Base-by-base conservation (phyloP, 2,329 filamentous ascomycete genomes). In the Plectosphaerella plurivora region DNA sequence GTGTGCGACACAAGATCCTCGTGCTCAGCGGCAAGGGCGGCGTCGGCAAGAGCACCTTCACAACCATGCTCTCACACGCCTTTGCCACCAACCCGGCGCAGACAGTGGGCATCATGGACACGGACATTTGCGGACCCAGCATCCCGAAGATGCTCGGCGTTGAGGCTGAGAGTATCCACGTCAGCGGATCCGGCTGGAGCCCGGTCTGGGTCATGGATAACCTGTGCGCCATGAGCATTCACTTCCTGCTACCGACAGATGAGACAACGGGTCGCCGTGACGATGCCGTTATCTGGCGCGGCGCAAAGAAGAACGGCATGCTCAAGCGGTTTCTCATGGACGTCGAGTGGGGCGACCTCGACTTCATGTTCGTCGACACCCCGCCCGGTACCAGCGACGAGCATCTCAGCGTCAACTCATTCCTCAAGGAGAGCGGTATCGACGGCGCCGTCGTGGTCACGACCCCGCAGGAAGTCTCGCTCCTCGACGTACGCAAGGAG, bases 111-210 rank as follows among this genome's bases (percentile, higher is more conserved):
- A 87, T 99, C 61, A 97, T 97, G 91, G 94, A 99, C 71, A 95
- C 94, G 7, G 94, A 99, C 69, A 96, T 99, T 57, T 97, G 91
- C 72, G 94, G 94, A 0, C 94, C 94, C 1, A 91, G 86, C 58
- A 97, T 99, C 63, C 94, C 94, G 18, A 97, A 97, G 74, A 97
- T 99, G 93, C 92, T 99, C 86, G 94, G 94, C 35, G 93, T 97
- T 1, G 92, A 97, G 70, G 76, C 84, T 24, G 93, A 99, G 73
- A 96, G 89, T 1, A 94, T 99, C 50, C 94, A 99, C 68, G 84
- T 96, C 50, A 94, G 87, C 65, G 87, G 83, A 50, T 83, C 87
- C 1, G 94, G 94, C 2, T 97, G 92, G 94, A 91, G 88, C 65
- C 94, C 94, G 0, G 93, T 97, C 14, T 97, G 92, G 89, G 92